These are phyloP conservation scores for Ambrosia hybrid DNA, from an alignment of 140 eudicot genomes.

Conservation along the genomic window DNA sequence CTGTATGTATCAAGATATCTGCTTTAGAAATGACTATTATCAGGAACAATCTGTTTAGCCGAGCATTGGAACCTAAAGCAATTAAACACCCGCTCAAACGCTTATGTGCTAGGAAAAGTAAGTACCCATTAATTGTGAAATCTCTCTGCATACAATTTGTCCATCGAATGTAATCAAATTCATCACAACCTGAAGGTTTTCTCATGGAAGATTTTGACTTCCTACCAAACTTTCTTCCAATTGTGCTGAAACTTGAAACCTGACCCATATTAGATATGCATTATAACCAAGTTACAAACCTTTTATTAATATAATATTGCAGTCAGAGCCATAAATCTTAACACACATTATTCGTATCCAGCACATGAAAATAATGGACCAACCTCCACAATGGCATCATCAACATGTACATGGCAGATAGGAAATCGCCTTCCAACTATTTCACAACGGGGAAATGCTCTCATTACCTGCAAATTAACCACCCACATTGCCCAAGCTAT, in stretches of 20 bases:
- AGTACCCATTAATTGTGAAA: slow-evolving; percentile 67
- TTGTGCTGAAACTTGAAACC: slow-evolving; percentile 76
- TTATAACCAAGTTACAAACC: slow-evolving; percentile 1
- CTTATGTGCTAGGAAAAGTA: slow-evolving; percentile 21
- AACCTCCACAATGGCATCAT: slow-evolving; percentile 60
- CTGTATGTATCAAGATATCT: slow-evolving; percentile 33
- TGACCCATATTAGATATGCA: slow-evolving; percentile 30
- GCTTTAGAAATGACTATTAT: background rate
- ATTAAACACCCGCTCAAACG: slow-evolving; percentile 14
- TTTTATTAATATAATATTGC: background rate
- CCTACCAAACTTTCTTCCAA: slow-evolving; percentile 40
- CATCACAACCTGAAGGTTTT: slow-evolving; percentile 47
- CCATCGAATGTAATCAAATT: slow-evolving; percentile 58
- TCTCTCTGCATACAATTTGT: slow-evolving; percentile 60
- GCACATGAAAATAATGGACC: slow-evolving; percentile 17
- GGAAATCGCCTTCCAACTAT: slow-evolving; percentile 71
- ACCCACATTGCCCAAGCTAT: slow-evolving; percentile 3
- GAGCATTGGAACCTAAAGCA: background rate
- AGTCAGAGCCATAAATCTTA: background rate
- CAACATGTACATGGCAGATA: slow-evolving; percentile 65
- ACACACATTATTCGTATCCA: background rate
- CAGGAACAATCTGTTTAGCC: background rate
- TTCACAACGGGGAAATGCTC: slow-evolving; percentile 53
- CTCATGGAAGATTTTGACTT: slow-evolving; percentile 24
- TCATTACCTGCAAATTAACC: slow-evolving; percentile 40